Percentiles rank a stretch among this genome's conserved stretches.
Evolutionary conservation across 805 yeast genomes (phyloP).

Genomic region (Ogataea paraovalis): DNA sequence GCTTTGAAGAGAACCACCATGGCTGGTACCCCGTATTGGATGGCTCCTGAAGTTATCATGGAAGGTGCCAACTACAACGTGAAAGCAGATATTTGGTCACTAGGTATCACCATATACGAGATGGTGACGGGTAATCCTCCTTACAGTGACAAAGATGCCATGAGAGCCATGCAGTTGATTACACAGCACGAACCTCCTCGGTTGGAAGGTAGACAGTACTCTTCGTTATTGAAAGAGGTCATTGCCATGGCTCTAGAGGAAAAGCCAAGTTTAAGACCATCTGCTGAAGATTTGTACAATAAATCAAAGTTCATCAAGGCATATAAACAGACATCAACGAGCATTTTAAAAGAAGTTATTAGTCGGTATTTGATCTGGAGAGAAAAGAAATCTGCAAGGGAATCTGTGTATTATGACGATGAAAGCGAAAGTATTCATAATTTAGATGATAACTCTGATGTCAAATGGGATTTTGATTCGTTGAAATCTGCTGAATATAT

Average conservation of each 20-base stretch:
- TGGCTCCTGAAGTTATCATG: slow-evolving; percentile 98
- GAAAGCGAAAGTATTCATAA: slow-evolving; percentile 33
- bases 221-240: slow-evolving; percentile 73
- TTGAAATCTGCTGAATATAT: slow-evolving; percentile 70
- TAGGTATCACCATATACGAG: slow-evolving; percentile 92
- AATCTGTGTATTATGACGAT: slow-evolving; percentile 43
- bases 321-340: slow-evolving; percentile 57
- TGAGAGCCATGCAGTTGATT: slow-evolving; percentile 90
- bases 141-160: slow-evolving; percentile 89
- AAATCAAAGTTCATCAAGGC: slow-evolving; percentile 68
- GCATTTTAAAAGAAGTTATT: slow-evolving; percentile 67
- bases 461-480: slow-evolving; percentile 90
- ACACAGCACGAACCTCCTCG: slow-evolving; percentile 94
- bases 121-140: slow-evolving; percentile 98
- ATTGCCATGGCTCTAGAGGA: slow-evolving; percentile 93
- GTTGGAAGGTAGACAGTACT: slow-evolving; percentile 83
- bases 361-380: slow-evolving; percentile 72
- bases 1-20: slow-evolving; percentile 83
- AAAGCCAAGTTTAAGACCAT: slow-evolving; percentile 81
- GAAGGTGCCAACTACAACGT: slow-evolving; percentile 86
- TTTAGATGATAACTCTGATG: slow-evolving; percentile 35
- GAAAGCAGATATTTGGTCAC: slow-evolving; percentile 96
- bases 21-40: slow-evolving; percentile 97
- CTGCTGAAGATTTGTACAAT: slow-evolving; percentile 71
- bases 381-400: slow-evolving; percentile 56